Evolutionary conservation across 768 basidiomycete genomes (phyloP), one percentile per base, ranked within the genome.

Genomic region (Kwoniella mangroviensis): DNA sequence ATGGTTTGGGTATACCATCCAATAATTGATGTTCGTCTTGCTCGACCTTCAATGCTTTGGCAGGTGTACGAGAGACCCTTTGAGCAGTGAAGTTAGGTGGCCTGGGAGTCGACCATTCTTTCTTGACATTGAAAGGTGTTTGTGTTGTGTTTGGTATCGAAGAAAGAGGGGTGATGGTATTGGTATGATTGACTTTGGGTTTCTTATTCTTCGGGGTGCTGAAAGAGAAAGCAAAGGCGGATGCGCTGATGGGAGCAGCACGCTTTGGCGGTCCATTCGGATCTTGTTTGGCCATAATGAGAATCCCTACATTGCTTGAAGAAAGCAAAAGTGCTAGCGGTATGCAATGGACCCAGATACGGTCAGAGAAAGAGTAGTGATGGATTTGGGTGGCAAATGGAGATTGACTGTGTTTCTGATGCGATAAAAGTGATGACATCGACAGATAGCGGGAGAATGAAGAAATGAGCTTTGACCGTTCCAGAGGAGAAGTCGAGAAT

Each of bases 181-280:
- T 41, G 28, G 22, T 21, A 28, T 19, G 28, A 28, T 21, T 7
- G 53, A 52, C 42, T 45, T 65, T 63, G 4, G 58, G 41, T 60
- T 67, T 70, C 51, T 65, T 63, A 56, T 45, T 41, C n/a, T 53
- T 34, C n/a, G 72, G 72, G 4, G 75, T 73, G 21, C 26, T 56
- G 54, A 78, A 54, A 4, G 73, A 71, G 65, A 77, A 74, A 43
- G 58, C 42, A 61, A 75, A 75, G 9, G 76, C 76, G 40, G 66
- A 71, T 13, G 74, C 70, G 17, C 68, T 64, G 45, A 75, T 72
- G 0, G 70, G 68, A 3, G 57, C 65, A 13, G 67, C 53, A 0
- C 70, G 72, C 54, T 73, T 72, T 26, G 43, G 28, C 2, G 54
- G 24, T 21, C 19, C 15, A 43, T 24, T 49, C 42, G 42, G 24